These are phyloP conservation scores for Stentor coeruleus DNA, from an alignment of 73 alveolate species.

Conservation along the genomic window DNA sequence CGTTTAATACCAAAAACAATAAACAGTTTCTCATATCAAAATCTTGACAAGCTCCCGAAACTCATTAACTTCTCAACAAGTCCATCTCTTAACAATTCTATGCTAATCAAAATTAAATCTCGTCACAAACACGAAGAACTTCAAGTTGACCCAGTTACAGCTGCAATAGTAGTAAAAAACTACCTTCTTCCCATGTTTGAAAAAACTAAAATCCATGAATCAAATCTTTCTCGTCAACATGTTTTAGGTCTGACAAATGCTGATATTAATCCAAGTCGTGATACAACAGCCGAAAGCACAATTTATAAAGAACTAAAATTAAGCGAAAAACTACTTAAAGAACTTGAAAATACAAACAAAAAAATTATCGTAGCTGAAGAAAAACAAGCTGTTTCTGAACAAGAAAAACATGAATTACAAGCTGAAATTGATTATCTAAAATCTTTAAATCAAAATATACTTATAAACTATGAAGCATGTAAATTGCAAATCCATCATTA, in stretches of 20 bases:
- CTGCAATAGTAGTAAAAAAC: constrained; percentile 53
- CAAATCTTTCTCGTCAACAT: not conserved
- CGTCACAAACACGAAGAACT: no score
- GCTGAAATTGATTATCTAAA: not conserved
- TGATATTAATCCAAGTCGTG: not conserved
- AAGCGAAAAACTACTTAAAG: constrained; percentile 35
- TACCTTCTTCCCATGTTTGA: constrained; percentile 65
- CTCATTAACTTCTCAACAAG: no score
- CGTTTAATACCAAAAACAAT: no score
- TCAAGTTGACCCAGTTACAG: constrained; percentile 54
- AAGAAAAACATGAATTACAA: constrained; percentile 24
- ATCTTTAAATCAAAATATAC: not conserved
- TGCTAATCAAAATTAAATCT: no score
- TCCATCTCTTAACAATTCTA: no score
- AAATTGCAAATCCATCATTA: not conserved
- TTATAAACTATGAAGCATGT: not conserved
- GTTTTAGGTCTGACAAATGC: constrained; percentile 6
- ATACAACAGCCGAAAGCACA: constrained; percentile 27
- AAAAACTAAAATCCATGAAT: not conserved
- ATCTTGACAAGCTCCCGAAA: no score
- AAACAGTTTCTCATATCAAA: no score
- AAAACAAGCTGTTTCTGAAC: constrained; percentile 34
- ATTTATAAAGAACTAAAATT: constrained; percentile 55
- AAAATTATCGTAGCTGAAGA: constrained; percentile 18
- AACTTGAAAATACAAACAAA: constrained; percentile 31